Evolutionary conservation across 768 basidiomycete species (phyloP).

Genomic region (Boletus fagicola): DNA sequence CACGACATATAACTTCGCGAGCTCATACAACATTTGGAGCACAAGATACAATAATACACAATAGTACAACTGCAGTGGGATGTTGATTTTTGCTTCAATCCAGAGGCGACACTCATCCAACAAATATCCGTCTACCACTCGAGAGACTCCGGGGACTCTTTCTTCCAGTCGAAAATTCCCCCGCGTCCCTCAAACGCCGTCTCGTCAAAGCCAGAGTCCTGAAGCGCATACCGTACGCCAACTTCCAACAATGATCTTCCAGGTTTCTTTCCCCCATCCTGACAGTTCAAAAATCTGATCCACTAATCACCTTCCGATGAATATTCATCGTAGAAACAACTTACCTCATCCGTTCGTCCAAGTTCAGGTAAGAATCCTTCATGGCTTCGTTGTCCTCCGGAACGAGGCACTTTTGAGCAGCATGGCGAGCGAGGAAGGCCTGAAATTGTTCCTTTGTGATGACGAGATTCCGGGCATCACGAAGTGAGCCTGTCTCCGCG

Average conservation of each 20-base stretch:
- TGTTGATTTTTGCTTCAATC: not conserved
- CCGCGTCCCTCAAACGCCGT: constrained; percentile 32
- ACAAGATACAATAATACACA: not conserved
- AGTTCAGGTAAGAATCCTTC: constrained; percentile 39
- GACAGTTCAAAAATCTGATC: constrained; percentile 35
- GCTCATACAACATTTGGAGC: not conserved
- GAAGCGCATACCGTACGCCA: constrained; percentile 33
- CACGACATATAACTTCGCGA: too few species aligned
- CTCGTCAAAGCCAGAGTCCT: constrained; percentile 37
- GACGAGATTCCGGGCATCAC: constrained; percentile 35
- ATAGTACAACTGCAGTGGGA: not conserved
- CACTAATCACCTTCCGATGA: not conserved
- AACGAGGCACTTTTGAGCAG: constrained; percentile 31
- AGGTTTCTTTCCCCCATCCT: constrained; percentile 33
- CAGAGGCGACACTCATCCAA: not conserved
- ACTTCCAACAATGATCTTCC: constrained; percentile 31
- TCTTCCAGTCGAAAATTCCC: constrained; percentile 39
- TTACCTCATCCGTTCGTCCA: constrained; percentile 42
- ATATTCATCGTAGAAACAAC: not conserved
- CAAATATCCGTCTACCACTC: constrained; percentile 1
- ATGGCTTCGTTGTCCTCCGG: constrained; percentile 40
- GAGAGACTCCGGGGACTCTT: constrained; percentile 1
- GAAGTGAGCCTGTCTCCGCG: constrained; percentile 28
- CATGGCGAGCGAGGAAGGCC: constrained; percentile 36
- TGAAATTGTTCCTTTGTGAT: constrained; percentile 37